phyloP scores from a whole-genome alignment of 176 grass and related monocot genomes.

The Saccharum officinarum region DNA sequence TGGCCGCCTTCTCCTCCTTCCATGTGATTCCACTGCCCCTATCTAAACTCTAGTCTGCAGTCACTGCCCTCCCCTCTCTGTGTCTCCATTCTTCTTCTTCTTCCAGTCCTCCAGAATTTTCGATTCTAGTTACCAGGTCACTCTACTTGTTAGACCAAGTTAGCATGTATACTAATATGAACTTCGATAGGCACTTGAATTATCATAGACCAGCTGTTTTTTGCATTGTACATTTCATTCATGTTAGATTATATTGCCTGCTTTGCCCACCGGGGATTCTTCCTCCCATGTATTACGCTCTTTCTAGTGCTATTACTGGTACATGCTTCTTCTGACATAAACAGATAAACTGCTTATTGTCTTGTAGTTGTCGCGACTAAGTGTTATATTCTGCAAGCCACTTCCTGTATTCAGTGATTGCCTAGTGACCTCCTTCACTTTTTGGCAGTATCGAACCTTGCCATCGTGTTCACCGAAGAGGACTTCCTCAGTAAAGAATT shows the following conservation, averaged over 20 bases:
- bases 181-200: slow-evolving; percentile 9
- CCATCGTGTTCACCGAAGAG: slow-evolving; percentile 43
- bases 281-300: slow-evolving; percentile 10
- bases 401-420: slow-evolving; percentile 13
- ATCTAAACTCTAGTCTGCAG: not conserved
- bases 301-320: not conserved
- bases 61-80: not conserved
- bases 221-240: not conserved
- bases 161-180: not conserved
- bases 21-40: slow-evolving; percentile 81
- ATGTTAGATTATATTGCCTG: slow-evolving; percentile 4
- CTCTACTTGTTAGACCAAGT: not conserved
- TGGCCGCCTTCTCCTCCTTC: slow-evolving; percentile 77
- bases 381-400: not conserved
- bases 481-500: slow-evolving; percentile 40
- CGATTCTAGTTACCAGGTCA: not conserved
- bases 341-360: not conserved
- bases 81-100: not conserved
- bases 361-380: not conserved
- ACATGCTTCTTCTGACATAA: slow-evolving; percentile 25
- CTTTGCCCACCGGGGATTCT: not conserved
- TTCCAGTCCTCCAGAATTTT: not conserved
- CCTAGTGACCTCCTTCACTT: not conserved
- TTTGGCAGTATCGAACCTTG: slow-evolving; percentile 43
- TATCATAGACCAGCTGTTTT: not conserved